These are phyloP conservation scores for Dactylellina sp. DNA, from an alignment of 2,329 filamentous ascomycete species.

Conservation along the genomic window DNA sequence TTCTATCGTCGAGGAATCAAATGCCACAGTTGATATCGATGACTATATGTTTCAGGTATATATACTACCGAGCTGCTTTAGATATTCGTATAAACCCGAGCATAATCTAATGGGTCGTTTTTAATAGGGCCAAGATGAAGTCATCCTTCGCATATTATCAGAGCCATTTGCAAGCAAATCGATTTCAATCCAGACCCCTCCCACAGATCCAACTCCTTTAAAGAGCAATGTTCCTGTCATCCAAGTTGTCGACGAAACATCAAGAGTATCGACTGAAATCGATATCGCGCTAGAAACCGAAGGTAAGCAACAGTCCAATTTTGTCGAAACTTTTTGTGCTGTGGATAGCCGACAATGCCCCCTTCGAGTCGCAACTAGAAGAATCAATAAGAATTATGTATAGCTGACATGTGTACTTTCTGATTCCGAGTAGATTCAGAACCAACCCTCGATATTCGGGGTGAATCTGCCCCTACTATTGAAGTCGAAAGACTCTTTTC, in stretches of 20 bases:
- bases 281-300: conserved; percentile 8
- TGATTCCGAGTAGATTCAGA: conserved; percentile 20
- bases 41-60: conserved; percentile 48
- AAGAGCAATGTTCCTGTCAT: conserved; percentile 36
- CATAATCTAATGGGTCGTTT: background rate
- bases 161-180: conserved; percentile 17
- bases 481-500: conserved; percentile 49
- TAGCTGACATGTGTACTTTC: conserved; percentile 21
- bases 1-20: conserved; percentile 45
- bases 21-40: conserved; percentile 45
- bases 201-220: conserved; percentile 6
- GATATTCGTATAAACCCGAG: background rate
- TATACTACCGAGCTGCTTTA: background rate
- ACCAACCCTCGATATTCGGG: conserved; percentile 11
- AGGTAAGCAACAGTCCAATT: conserved; percentile 30
- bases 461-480: conserved; percentile 26
- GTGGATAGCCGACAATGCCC: no score
- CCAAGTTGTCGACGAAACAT: conserved; percentile 45
- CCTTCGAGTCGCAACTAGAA: no score
- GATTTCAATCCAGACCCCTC: conserved; percentile 3
- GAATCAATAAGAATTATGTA: conserved; percentile 10
- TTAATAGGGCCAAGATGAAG: conserved; percentile 45
- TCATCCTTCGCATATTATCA: conserved; percentile 43
- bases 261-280: conserved; percentile 3
- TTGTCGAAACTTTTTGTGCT: no score